Base-by-base conservation (phyloP, 208 protist genomes). In the Acanthamoeba royreba region DNA sequence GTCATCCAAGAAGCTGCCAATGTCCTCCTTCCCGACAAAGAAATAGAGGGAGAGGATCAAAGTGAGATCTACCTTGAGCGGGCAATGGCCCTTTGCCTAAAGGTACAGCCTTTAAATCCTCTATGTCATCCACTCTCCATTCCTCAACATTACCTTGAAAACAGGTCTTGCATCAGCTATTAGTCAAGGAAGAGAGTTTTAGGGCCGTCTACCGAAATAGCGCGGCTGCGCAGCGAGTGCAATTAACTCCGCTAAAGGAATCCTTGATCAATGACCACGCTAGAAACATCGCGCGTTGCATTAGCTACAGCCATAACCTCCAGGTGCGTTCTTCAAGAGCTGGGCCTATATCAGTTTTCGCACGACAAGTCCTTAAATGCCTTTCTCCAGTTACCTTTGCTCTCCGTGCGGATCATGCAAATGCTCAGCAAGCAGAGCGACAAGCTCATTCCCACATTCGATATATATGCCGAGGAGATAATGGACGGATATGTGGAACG, bases 281-380 rank as follows among this genome's bases (percentile, higher is more conserved):
- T 0, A 53, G 61, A 28, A 69, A 33, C 83, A 69, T 90, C 38
- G 83, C 83, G 25, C 83, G 83, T 28, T 90, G 47, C 25, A 46
- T 90, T 15, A 90, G 83, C 53, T 90, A 90, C 52, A 25, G 38
- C 52, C 83, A 69, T 31, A 86, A 86, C 31, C 74, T 86, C 43
- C 47, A 86, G 74, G 74, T 86, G n/a, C n/a, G n/a, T n/a, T n/a
- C n/a, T n/a, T n/a, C n/a, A n/a, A n/a, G n/a, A n/a, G n/a, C n/a
- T n/a, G n/a, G n/a, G n/a, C n/a, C n/a, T n/a, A n/a, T n/a, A n/a
- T n/a, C n/a, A n/a, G n/a, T n/a, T n/a, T n/a, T n/a, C n/a, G n/a
- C n/a, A n/a, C n/a, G n/a, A n/a, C n/a, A n/a, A n/a, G n/a, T n/a
- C n/a, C n/a, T n/a, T n/a, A n/a, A n/a, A n/a, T n/a, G n/a, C 11